phyloP scores from a whole-genome alignment of 1,139 yeast species.

The Hyphopichia pseudoburtonii region DNA sequence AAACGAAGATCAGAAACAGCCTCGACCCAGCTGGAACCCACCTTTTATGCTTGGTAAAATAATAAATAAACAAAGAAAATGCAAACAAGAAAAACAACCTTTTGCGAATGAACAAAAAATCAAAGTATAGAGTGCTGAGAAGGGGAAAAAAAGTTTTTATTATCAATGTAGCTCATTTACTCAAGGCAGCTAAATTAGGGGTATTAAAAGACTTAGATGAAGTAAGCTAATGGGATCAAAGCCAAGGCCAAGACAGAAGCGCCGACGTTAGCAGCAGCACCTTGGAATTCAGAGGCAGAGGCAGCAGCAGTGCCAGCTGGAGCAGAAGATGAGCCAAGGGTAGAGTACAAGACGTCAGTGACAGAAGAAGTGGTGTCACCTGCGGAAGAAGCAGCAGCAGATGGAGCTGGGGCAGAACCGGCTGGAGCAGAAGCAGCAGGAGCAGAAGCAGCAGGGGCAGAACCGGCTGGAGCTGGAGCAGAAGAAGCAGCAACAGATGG shows the following conservation, averaged over 20 bases:
- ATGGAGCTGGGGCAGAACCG: slow-evolving; percentile 9
- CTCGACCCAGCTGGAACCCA: too few species aligned
- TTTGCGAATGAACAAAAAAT: too few species aligned
- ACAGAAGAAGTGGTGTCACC: slow-evolving; percentile 9
- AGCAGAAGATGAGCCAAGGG: slow-evolving; percentile 10
- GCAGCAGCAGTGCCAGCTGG: slow-evolving; percentile 10
- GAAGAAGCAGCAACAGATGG: slow-evolving; percentile 8
- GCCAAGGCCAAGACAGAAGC: slow-evolving; percentile 27
- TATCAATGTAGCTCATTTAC: too few species aligned
- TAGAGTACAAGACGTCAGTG: slow-evolving; percentile 5
- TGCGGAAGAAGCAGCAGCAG: slow-evolving; percentile 10
- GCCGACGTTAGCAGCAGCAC: slow-evolving; percentile 22
- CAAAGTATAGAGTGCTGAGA: too few species aligned
- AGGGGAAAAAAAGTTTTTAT: too few species aligned
- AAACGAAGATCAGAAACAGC: too few species aligned
- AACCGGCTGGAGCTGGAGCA: slow-evolving; percentile 14
- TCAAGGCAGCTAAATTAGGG: too few species aligned
- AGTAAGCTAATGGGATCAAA: slow-evolving; percentile 29
- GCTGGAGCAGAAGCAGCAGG: slow-evolving; percentile 14
- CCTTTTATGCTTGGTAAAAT: too few species aligned
- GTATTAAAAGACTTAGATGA: slow-evolving; percentile 8
- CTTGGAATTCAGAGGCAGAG: slow-evolving; percentile 18
- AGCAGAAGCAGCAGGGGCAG: slow-evolving; percentile 16
- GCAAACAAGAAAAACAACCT: too few species aligned
- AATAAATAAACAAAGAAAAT: too few species aligned